Evolutionary conservation across 2,329 filamentous ascomycete species (phyloP), one percentile per base, ranked within the genome.

Genomic region (Aureobasidium vineae): DNA sequence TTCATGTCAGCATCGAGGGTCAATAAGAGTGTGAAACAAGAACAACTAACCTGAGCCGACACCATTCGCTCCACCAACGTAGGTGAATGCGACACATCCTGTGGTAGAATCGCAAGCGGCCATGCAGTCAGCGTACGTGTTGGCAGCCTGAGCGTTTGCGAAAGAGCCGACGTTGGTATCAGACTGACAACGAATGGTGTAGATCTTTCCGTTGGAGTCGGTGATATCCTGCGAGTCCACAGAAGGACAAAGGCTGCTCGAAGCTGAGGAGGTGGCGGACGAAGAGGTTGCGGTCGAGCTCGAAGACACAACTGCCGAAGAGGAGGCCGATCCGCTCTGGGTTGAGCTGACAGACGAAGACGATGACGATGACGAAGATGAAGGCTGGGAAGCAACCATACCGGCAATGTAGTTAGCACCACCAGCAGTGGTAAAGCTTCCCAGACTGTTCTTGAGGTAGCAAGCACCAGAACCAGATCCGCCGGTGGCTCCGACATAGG

Each of bases 161-260:
- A 65, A 68, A 33, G 67, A 66, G 47, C 67, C 65, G 15, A 61
- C 38, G 45, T 43, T 54, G 40, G 50, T 66, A 36, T 68, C 67
- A 3, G 67, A 66, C 13, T 50, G 52, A 43, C 65, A 68, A 33
- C 54, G 49, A 41, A 68, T 54, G 5, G 65, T 68, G 31, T 60
- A 66, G 13, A 21, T 26, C 2, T 60, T 36, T 33, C 33, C 38
- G 56, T 68, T 72, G 15, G 66, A 28, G 11, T 68, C 70, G 16
- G 65, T 40, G 21, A 63, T 19, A n/a, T 61, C 43, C 31, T 61
- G 57, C 31, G 57, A 61, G 7, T 67, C 57, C 2, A 60, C 45
- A 28, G 45, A 26, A n/a, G 72, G 72, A 59, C 72, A 74, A 23
- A 68, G 47, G n/a, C 21, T 36, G 60, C 49, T 64, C 15, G 61